Conservation (phyloP, 1,284 basidiomycete genomes). For the Phellopilus nigrolimitatus region DNA sequence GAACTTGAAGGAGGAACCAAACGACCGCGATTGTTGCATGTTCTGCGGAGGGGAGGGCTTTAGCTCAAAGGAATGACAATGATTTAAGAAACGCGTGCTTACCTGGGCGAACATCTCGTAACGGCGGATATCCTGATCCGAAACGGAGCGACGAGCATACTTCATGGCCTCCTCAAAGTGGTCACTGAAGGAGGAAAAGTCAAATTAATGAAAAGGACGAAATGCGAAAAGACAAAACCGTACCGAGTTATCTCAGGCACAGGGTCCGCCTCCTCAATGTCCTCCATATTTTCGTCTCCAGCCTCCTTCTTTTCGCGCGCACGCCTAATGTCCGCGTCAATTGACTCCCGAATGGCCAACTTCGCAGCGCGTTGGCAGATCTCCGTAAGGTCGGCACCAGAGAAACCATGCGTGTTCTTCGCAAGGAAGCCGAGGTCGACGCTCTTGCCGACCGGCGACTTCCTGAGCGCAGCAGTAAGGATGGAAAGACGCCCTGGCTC, state of each 20-base stretch:
- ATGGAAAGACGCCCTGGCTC: slow-evolving; percentile 90
- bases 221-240: slow-evolving; percentile 21
- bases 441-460: slow-evolving; percentile 83
- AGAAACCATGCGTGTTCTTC: slow-evolving; percentile 96
- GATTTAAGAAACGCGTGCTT: slow-evolving; percentile 25
- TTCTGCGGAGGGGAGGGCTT: slow-evolving; percentile 49
- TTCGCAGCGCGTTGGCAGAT: slow-evolving; percentile 98
- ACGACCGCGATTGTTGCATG: slow-evolving; percentile 81
- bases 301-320: slow-evolving; percentile 79
- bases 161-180: slow-evolving; percentile 99
- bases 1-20: slow-evolving; percentile 95
- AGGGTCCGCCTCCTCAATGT: slow-evolving; percentile 82
- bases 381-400: slow-evolving; percentile 98
- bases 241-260: slow-evolving; percentile 93
- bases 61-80: no score
- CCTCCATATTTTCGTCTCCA: slow-evolving; percentile 67
- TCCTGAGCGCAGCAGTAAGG: slow-evolving; percentile 87
- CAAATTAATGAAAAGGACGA: slow-evolving; percentile 12
- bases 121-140: slow-evolving; percentile 90
- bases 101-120: slow-evolving; percentile 90
- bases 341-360: slow-evolving; percentile 91
- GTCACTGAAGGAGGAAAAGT: slow-evolving; percentile 40
- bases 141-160: slow-evolving; percentile 87
- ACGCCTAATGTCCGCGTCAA: slow-evolving; percentile 86
- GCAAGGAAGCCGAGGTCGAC: slow-evolving; percentile 88